Conservation (phyloP, 1,284 basidiomycete species). For the Bondarzewia mesenterica region DNA sequence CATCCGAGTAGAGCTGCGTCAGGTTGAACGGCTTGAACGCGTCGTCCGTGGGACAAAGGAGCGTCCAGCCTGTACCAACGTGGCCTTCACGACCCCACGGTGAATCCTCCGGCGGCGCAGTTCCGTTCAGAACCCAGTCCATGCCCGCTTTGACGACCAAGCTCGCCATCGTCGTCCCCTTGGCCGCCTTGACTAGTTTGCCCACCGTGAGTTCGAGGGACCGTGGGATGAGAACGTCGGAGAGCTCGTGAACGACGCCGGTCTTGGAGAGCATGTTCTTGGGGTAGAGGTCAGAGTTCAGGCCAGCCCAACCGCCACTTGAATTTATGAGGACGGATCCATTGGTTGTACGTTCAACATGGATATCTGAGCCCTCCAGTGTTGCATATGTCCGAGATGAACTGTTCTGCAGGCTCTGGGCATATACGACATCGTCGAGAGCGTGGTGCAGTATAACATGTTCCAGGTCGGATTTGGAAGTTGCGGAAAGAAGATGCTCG, state of each 20-base stretch:
- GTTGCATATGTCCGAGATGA: conserved; percentile 64
- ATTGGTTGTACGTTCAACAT: conserved; percentile 43
- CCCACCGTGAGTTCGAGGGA: conserved; percentile 78
- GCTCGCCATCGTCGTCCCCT: conserved; percentile 81
- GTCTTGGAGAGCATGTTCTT: conserved; percentile 77
- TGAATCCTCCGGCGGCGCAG: conserved; percentile 59
- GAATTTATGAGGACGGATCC: conserved; percentile 44
- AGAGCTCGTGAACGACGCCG: conserved; percentile 86
- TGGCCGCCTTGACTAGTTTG: conserved; percentile 87
- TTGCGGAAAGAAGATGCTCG: conserved; percentile 74
- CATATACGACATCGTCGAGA: conserved; percentile 73
- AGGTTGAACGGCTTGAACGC: conserved; percentile 90
- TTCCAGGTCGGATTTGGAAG: conserved; percentile 72
- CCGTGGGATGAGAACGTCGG: conserved; percentile 86
- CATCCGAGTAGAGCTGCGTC: conserved; percentile 65
- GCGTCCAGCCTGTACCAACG: conserved; percentile 59
- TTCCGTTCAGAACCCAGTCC: conserved; percentile 86
- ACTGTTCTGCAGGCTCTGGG: conserved; percentile 50
- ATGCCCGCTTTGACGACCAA: conserved; percentile 79
- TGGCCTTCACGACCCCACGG: conserved; percentile 46
- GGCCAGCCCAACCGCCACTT: conserved; percentile 71
- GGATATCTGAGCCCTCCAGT: conserved; percentile 67
- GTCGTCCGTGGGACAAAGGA: conserved; percentile 87
- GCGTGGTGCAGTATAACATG: conserved; percentile 83
- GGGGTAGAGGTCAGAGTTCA: conserved; percentile 48